Percentiles rank a stretch among this genome's conserved stretches.
These are phyloP conservation scores for Ramaria sp. DNA, from an alignment of 768 basidiomycete genomes.

Conservation along the genomic window DNA sequence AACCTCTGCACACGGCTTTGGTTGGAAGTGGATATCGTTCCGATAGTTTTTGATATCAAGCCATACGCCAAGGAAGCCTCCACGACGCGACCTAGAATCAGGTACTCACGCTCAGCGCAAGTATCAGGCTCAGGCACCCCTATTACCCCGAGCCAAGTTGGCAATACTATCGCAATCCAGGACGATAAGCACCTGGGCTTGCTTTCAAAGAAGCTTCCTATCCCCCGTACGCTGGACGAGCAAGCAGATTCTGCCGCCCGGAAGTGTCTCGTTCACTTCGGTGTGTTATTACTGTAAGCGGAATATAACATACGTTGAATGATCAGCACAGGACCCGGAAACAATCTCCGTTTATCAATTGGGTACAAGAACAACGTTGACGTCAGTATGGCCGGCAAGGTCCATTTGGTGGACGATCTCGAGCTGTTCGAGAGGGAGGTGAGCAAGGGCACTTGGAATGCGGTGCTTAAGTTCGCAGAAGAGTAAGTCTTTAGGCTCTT, in stretches of 20 bases:
- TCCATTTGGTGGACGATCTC: constrained; percentile 77
- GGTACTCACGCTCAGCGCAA: constrained; percentile 71
- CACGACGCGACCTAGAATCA: constrained; percentile 65
- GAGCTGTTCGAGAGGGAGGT: constrained; percentile 70
- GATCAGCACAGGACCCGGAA: constrained; percentile 46
- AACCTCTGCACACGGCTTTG: constrained; percentile 81
- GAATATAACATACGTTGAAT: not conserved
- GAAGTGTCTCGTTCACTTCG: constrained; percentile 57
- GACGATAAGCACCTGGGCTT: constrained; percentile 30
- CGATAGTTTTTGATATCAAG: constrained; percentile 44
- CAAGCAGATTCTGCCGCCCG: constrained; percentile 82
- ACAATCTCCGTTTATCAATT: constrained; percentile 76
- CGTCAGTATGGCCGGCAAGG: constrained; percentile 80
- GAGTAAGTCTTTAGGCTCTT: constrained; percentile 26
- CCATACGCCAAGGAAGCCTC: constrained; percentile 66
- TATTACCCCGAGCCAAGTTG: constrained; percentile 22
- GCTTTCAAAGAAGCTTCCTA: constrained; percentile 50
- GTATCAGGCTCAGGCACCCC: constrained; percentile 72
- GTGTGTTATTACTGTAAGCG: constrained; percentile 1
- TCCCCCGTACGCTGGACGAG: constrained; percentile 69
- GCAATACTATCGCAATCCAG: constrained; percentile 45
- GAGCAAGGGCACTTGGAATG: constrained; percentile 65
- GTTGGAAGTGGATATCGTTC: constrained; percentile 76
- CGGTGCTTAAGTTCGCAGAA: constrained; percentile 70
- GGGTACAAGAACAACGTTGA: constrained; percentile 79